phyloP scores from a whole-genome alignment of 1,139 yeast genomes.

The Pichia sp. region DNA sequence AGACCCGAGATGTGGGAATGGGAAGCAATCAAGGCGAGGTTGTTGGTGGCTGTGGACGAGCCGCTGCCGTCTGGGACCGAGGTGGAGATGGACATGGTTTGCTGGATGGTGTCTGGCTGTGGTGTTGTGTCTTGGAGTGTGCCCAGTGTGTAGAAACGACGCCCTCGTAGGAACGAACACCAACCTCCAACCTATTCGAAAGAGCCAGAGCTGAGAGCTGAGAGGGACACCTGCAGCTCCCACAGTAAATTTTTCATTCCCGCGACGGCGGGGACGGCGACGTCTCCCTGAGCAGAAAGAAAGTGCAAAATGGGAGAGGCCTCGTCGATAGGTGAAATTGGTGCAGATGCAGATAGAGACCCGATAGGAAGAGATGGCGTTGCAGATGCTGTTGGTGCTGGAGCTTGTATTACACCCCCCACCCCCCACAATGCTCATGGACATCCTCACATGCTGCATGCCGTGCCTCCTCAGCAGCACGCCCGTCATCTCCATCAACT shows the following conservation, averaged over 20 bases:
- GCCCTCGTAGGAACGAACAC: too few relatives aligned
- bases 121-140: too few relatives aligned
- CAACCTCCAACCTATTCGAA: too few relatives aligned
- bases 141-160: too few relatives aligned
- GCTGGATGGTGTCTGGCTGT: not conserved
- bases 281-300: not conserved
- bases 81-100: slow-evolving; percentile 43
- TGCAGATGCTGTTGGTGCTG: too few relatives aligned
- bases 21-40: slow-evolving; percentile 79
- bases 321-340: too few relatives aligned
- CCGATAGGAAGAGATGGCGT: too few relatives aligned
- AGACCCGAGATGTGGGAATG: slow-evolving; percentile 96
- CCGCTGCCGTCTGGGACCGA: slow-evolving; percentile 6
- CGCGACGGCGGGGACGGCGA: too few relatives aligned
- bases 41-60: slow-evolving; percentile 11
- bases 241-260: not conserved
- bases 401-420: not conserved
- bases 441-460: slow-evolving; percentile 31
- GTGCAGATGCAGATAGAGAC: too few relatives aligned
- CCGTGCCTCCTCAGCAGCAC: slow-evolving; percentile 34
- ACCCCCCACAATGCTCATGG: slow-evolving; percentile 6
- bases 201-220: too few relatives aligned
- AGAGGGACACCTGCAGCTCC: too few relatives aligned
- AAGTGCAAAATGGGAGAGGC: too few relatives aligned
- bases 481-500: slow-evolving; percentile 53